phyloP scores from a whole-genome alignment of 768 basidiomycete genomes.

The Dioszegia crocea region DNA sequence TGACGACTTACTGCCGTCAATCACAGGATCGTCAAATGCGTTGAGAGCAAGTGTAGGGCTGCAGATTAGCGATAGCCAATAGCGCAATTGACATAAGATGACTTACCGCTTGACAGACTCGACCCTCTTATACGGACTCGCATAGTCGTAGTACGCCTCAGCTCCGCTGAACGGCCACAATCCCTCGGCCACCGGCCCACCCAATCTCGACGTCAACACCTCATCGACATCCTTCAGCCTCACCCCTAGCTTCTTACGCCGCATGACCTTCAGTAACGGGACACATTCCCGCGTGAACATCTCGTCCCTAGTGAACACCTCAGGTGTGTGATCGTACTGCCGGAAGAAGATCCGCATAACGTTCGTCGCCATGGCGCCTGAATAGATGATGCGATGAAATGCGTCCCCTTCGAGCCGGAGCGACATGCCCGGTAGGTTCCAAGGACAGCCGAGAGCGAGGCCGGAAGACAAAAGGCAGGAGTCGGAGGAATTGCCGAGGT shows the following conservation, averaged over 20 bases:
- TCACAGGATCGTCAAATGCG: conserved; percentile 51
- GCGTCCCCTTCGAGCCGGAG: conserved; percentile 40
- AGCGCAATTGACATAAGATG: too few relatives aligned
- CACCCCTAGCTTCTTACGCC: conserved; percentile 12
- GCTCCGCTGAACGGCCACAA: conserved; percentile 46
- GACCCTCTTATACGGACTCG: conserved; percentile 39
- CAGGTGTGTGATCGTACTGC: conserved; percentile 30
- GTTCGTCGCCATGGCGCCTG: conserved; percentile 41
- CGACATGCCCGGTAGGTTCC: conserved; percentile 47
- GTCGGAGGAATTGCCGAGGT: conserved; percentile 74
- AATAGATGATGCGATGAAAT: conserved; percentile 39
- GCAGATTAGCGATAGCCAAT: too few relatives aligned
- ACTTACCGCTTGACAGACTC: conserved; percentile 37
- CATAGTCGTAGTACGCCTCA: conserved; percentile 48
- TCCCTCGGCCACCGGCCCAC: conserved; percentile 38
- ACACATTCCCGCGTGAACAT: conserved; percentile 11
- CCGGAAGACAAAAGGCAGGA: conserved; percentile 39
- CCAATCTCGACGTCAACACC: conserved; percentile 34
- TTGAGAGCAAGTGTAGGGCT: conserved; percentile 48
- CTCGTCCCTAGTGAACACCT: conserved; percentile 18
- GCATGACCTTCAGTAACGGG: conserved; percentile 14
- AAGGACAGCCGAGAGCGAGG: conserved; percentile 42
- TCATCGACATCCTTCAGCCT: conserved; percentile 43
- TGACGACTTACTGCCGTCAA: conserved; percentile 37
- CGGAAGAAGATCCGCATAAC: conserved; percentile 35